A percentile compares a stretch with the other conserved stretches of the same genome.
These are phyloP conservation scores for Microstroma glucosiphilum DNA, from an alignment of 1,284 basidiomycete species.

Conservation along the genomic window DNA sequence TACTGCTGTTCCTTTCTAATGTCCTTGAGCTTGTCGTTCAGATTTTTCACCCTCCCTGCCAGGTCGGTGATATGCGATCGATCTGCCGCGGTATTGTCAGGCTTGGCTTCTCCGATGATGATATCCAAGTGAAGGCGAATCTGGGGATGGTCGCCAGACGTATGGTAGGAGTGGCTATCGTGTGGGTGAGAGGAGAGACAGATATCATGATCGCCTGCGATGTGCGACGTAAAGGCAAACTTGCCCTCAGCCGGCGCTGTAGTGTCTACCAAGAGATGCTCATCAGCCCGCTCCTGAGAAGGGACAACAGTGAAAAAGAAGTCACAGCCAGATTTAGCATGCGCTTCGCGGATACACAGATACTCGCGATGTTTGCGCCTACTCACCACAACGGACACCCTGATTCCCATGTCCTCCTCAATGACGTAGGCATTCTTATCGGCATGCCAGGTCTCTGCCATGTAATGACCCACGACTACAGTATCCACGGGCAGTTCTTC, in stretches of 20 bases:
- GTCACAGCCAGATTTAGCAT: conserved; percentile 2
- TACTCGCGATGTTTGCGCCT: not conserved
- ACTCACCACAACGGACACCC: conserved; percentile 72
- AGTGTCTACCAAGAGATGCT: conserved; percentile 62
- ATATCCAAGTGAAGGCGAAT: conserved; percentile 93
- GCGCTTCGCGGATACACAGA: conserved; percentile 8
- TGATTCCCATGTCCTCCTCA: conserved; percentile 75
- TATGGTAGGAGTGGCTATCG: conserved; percentile 2
- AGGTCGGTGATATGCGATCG: conserved; percentile 72
- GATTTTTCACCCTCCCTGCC: conserved; percentile 75
- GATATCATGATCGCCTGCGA: conserved; percentile 92
- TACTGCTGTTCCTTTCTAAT: conserved; percentile 94
- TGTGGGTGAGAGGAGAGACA: conserved; percentile 72
- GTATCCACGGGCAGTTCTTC: conserved; percentile 97
- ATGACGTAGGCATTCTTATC: conserved; percentile 63
- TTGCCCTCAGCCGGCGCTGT: conserved; percentile 79
- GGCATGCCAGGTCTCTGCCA: conserved; percentile 82
- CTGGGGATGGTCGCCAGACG: conserved; percentile 57
- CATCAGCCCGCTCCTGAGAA: conserved; percentile 24
- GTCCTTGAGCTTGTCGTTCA: conserved; percentile 87
- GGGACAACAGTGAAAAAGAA: not conserved
- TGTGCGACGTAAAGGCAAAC: conserved; percentile 96
- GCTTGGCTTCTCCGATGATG: conserved; percentile 76
- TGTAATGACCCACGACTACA: conserved; percentile 72
- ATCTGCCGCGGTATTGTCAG: conserved; percentile 56